These are phyloP conservation scores for Cadophora gregata DNA, from an alignment of 2,329 filamentous ascomycete species.

Conservation along the genomic window DNA sequence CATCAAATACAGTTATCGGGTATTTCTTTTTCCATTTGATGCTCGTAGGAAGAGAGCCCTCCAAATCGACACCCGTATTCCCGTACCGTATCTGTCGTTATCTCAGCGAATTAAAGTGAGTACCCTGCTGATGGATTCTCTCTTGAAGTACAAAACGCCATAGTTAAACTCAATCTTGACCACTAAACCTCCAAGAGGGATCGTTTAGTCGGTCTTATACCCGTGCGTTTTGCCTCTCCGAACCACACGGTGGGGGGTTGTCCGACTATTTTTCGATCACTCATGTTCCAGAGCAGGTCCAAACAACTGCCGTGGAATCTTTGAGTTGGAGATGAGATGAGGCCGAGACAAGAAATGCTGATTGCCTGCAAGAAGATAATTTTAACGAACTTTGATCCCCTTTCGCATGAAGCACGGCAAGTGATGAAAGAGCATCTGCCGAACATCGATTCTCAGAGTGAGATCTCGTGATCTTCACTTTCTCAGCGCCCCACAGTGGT, in stretches of 20 bases:
- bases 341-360: background rate
- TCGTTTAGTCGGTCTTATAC: background rate
- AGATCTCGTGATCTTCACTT: conserved; percentile 11
- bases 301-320: conserved; percentile 17
- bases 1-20: too few relatives aligned
- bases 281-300: conserved; percentile 4
- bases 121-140: background rate
- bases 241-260: background rate
- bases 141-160: background rate
- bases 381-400: conserved; percentile 3
- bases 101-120: background rate
- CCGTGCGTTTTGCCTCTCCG: background rate
- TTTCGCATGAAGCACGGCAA: conserved; percentile 13
- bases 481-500: background rate
- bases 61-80: background rate
- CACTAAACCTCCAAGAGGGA: background rate
- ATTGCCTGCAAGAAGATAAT: background rate
- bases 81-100: background rate
- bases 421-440: conserved; percentile 16
- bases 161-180: background rate
- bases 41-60: background rate
- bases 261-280: background rate
- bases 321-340: conserved; percentile 6
- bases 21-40: background rate
- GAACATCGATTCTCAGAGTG: conserved; percentile 2